Evolutionary conservation across 805 yeast genomes (phyloP), one percentile per base, ranked within the genome.

Genomic region (Sporopachydermia quercuum): DNA sequence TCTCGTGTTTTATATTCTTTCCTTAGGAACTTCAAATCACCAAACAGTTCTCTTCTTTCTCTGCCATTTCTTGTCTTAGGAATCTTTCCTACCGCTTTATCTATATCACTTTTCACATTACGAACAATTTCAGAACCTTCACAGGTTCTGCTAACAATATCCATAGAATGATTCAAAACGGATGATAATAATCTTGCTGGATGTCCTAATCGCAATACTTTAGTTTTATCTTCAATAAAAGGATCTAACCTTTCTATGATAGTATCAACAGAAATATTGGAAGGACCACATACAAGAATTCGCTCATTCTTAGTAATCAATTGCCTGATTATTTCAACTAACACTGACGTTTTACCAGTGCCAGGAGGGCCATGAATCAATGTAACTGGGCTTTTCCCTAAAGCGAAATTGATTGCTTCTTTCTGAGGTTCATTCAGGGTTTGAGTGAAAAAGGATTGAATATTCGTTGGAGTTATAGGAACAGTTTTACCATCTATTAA

Each of bases 251-350:
- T 63, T 55, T 89, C 96, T 37, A 87, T 57, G 13, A 89, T 80
- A 0, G 94, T 89, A 55, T 89, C 97, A 1, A 87, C 94, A 1
- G 96, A 75, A 13, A 86, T 77, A 54, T 89, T 89, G 0, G 96
- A 86, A 0, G 97, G 94, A 0, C 96, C 96, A 60, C 96, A 87
- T 0, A 89, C 87, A 18, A 89, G 61, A 0, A 89, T 76, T 36
- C 86, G 56, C 44, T 71, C 65, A 2, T 37, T 40, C 19, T 57
- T 58, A 5, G 61, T 62, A 1, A 74, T 65, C 39, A 85, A 61
- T 52, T 87, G 96, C 39, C 79, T 71, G 30, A 86, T 76, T 4
- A 83, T 60, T 50, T 89, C 96, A 5, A 87, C 75, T 4, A 89
- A 49, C 0, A 96, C 87, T 45, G 78, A 78, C 0, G 97, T 89